Percentiles rank a stretch among this genome's conserved stretches.
Evolutionary conservation across 306 rosid species (phyloP).

Genomic region (Senna siamea): DNA sequence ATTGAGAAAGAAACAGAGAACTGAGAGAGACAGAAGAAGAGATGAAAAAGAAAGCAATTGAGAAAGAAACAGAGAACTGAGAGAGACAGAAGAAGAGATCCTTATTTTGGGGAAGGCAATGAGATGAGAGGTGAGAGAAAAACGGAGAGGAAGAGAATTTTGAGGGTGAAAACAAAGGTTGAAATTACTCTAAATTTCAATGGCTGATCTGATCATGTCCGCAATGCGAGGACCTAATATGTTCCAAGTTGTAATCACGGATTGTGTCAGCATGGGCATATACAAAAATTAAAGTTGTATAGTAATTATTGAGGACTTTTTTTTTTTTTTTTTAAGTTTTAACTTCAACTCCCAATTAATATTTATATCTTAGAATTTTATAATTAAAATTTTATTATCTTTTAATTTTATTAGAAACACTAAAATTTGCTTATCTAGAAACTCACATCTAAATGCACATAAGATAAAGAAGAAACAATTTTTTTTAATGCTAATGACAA

Average conservation of each 20-base stretch:
- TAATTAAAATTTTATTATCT: too few species aligned
- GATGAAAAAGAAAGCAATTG: conserved; percentile 55
- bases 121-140: conserved; percentile 46
- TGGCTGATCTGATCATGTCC: conserved; percentile 33
- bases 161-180: conserved; percentile 54
- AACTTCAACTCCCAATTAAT: too few species aligned
- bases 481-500: too few species aligned
- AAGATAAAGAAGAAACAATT: too few species aligned
- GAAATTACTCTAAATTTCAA: conserved; percentile 42
- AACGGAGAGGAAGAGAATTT: conserved; percentile 50
- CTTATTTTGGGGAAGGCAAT: conserved; percentile 44
- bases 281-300: background rate
- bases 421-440: too few species aligned
- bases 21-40: conserved; percentile 35
- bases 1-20: conserved; percentile 36
- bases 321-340: too few species aligned
- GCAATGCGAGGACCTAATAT: background rate
- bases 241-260: background rate
- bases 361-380: too few species aligned
- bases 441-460: too few species aligned
- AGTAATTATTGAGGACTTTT: background rate
- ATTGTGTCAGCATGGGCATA: background rate
- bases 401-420: too few species aligned
- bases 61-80: conserved; percentile 30
- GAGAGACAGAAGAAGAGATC: conserved; percentile 47